Base-by-base conservation (phyloP, 805 yeast species). In the Yamadazyma scolyti region DNA sequence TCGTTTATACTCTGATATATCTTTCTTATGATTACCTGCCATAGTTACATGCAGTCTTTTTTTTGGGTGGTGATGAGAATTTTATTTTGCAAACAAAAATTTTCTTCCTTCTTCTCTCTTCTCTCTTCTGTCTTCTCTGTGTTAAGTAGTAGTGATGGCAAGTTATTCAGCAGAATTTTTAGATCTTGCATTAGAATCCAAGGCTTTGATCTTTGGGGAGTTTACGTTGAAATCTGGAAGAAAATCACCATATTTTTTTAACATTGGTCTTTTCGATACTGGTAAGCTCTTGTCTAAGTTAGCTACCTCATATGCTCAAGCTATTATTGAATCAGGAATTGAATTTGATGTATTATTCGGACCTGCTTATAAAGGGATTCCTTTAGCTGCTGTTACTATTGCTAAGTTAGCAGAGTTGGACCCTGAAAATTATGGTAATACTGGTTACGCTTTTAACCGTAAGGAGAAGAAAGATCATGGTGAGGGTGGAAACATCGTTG, bases 401-500 rank as follows among this genome's bases (percentile, higher is more conserved):
- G 90, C 93, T 36, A 90, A 93, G 59, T 71, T 93, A 39, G 93
- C 90, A 21, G 97, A 93, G 62, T 68, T 88, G 44, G 93, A 86
- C 37, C 86, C 87, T n/a, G 76, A 74, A 34, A 79, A 81, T 51
- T 88, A 77, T 52, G 77, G 75, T 30, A 57, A 77, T 38, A 66
- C 86, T 28, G 87, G 86, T 27, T 93, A 89, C 57, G 79, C 97
- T n/a, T 90, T 87, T 71, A 90, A 90, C 71, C 79, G 98, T 60
- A 93, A 90, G 65, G 96, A 88, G 61, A 82, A 83, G 68, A 90
- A 90, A 64, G 96, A 89, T 54, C 98, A 90, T 54, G 98, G 98
- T 34, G 98, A 90, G 65, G 98, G 97, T 45, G 98, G 98, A 9
- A 75, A 75, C 35, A 84, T 90, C 47, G 97, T 93, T 24, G 98